A percentile compares a stretch with the other conserved stretches of the same genome.
phyloP scores from a whole-genome alignment of 2,329 filamentous ascomycete species.

The Cryphonectria parasitica region DNA sequence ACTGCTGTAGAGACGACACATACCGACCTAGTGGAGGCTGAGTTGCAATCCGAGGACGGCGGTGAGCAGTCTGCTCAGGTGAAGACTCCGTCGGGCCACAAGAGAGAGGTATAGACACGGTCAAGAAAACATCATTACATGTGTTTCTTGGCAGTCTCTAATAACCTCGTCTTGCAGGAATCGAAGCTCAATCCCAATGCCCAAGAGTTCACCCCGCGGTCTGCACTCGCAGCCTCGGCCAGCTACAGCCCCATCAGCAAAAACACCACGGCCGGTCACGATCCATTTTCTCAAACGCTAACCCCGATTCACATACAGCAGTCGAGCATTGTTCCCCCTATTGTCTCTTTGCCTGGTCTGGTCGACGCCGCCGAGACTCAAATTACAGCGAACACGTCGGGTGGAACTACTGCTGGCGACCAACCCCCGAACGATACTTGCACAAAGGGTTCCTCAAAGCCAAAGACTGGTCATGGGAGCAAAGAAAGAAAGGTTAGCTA shows the following conservation, averaged over 20 bases:
- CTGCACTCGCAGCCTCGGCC: conserved; percentile 32
- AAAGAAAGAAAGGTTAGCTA: conserved; percentile 31
- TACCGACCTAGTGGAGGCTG: conserved; percentile 42
- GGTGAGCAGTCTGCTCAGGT: conserved; percentile 33
- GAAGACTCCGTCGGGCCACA: conserved; percentile 43
- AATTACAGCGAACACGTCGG: conserved; percentile 10
- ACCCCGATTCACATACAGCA: conserved; percentile 16
- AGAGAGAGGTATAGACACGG: conserved; percentile 55
- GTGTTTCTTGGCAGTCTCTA: conserved; percentile 49
- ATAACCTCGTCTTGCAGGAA: conserved; percentile 47
- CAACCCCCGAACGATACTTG: conserved; percentile 8
- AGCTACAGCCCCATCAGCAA: conserved; percentile 31
- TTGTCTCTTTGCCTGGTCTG: conserved; percentile 21
- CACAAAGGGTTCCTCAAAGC: conserved; percentile 8
- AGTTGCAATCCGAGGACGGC: conserved; percentile 34
- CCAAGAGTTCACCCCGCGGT: conserved; percentile 57
- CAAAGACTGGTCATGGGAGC: conserved; percentile 29
- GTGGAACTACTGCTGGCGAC: conserved; percentile 7
- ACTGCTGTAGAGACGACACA: conserved; percentile 42
- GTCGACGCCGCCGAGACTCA: background rate
- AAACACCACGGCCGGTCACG: conserved; percentile 30
- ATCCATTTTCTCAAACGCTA: conserved; percentile 25
- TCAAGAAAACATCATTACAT: conserved; percentile 42
- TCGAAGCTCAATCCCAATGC: conserved; percentile 60
- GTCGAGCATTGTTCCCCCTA: conserved; percentile 3